Evolutionary conservation across 495 filamentous ascomycete species (phyloP).

Genomic region (Choiromyces venosus): DNA sequence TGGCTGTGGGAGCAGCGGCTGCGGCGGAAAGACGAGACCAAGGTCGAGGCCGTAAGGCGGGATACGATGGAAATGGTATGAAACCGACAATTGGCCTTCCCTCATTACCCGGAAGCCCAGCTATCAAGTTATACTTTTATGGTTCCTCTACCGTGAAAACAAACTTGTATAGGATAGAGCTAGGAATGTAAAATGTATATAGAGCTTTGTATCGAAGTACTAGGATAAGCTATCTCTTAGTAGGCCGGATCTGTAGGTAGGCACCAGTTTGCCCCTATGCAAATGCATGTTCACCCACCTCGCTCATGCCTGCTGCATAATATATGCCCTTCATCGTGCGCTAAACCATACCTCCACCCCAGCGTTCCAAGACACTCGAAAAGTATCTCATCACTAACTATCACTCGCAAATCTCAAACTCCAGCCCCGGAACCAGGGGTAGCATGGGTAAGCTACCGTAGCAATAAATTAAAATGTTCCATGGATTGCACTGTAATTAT

Average conservation of each 20-base stretch:
- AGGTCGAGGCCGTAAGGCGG: background rate
- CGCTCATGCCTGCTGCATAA: background rate
- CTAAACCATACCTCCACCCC: background rate
- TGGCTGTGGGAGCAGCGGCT: constrained; percentile 4
- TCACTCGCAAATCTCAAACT: background rate
- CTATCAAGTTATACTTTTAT: background rate
- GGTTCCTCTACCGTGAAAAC: background rate
- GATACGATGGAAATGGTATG: background rate
- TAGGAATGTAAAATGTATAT: background rate
- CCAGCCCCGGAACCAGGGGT: background rate
- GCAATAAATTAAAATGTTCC: background rate
- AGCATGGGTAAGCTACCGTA: background rate
- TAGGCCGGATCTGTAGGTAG: background rate
- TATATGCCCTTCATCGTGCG: too few relatives aligned
- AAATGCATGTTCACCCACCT: background rate
- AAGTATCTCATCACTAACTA: background rate
- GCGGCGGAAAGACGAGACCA: background rate
- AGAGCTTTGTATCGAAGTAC: background rate
- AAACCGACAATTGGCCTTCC: background rate
- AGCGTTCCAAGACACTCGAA: background rate
- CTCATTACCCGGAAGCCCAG: background rate
- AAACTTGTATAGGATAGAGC: background rate
- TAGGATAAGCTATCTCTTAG: background rate
- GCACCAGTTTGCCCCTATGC: background rate
- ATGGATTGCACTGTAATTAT: background rate